Evolutionary conservation across 208 protist species (phyloP), one percentile per base, ranked within the genome.

Genomic region (Leishmania tarentolae): DNA sequence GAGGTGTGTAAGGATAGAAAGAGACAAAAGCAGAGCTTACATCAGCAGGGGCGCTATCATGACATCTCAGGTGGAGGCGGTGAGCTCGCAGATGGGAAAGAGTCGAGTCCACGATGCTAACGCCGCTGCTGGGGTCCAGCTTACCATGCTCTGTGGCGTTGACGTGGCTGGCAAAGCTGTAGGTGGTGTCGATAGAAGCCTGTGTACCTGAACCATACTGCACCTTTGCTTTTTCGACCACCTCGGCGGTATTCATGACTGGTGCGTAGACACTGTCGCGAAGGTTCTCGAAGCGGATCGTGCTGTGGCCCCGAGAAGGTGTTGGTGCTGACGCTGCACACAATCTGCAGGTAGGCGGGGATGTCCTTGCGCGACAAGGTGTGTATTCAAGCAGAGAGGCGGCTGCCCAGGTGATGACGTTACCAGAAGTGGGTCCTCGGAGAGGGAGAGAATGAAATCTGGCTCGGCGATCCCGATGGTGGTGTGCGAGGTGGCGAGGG

Each of bases 161-260:
- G n/a, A n/a, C n/a, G n/a, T n/a, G 44, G 50, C 15, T 9, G 47
- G 21, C 46, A 35, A 19, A 28, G 28, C 35, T 63, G n/a, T 46
- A 97, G 59, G 66, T 52, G 0, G 73, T 83, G 4, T 91, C 92
- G 61, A 86, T 88, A 3, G 0, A 31, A 9, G 83, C 90, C 47
- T 94, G 50, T 9, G 35, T 79, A 35, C 21, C 24, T 80, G 94
- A 98, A 46, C 81, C 87, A 77, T 91, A 98, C 83, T 97, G 94
- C 11, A 37, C 47, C 69, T 77, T 53, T 28, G 89, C 89, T 35
- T 75, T 83, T 0, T 57, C 57, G 24, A 86, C 42, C 5, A 94
- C 91, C 1, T 78, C 81, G 5, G 83, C 76, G 1, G 85, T 74
- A 6, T 37, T 89, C 1, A 97, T 83, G 3, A 83, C 82, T 3